Percentiles rank a stretch among this genome's conserved stretches.
Conservation (phyloP, 305 asterid species). For the Plantago lanceolata region DNA sequence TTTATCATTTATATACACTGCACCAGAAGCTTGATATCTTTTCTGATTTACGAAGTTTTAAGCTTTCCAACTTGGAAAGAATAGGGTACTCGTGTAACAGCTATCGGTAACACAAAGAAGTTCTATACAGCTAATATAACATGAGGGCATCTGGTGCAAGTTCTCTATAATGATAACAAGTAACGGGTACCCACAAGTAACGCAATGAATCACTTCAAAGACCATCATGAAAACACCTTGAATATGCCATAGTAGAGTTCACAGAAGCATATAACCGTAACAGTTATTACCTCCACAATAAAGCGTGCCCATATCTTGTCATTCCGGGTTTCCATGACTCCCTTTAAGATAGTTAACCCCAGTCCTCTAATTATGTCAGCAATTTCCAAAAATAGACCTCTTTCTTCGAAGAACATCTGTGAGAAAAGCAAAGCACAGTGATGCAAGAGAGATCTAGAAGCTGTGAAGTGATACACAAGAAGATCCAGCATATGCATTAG, state of each 20-base stretch:
- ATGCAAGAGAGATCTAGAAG: neutral
- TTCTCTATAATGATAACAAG: neutral
- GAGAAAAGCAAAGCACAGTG: slow-evolving; percentile 3
- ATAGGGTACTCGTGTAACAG: neutral
- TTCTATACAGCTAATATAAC: neutral
- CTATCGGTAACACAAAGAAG: neutral
- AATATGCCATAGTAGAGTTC: neutral
- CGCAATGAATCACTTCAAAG: too few relatives aligned
- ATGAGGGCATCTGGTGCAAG: neutral
- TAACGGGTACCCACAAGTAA: neutral
- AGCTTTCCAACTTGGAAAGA: neutral
- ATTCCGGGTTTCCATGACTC: slow-evolving; percentile 79
- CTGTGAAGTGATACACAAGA: neutral
- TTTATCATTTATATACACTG: neutral
- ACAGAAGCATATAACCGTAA: neutral
- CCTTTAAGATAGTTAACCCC: slow-evolving; percentile 84
- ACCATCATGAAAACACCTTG: neutral
- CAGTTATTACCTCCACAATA: slow-evolving; percentile 65
- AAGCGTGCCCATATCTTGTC: slow-evolving; percentile 95
- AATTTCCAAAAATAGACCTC: slow-evolving; percentile 82
- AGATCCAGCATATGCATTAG: neutral
- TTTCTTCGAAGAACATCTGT: slow-evolving; percentile 93
- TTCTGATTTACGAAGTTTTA: neutral
- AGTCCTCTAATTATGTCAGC: slow-evolving; percentile 94
- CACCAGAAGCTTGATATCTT: neutral